These are phyloP conservation scores for Ophiostoma ips DNA, from an alignment of 2,329 filamentous ascomycete genomes.

Conservation along the genomic window DNA sequence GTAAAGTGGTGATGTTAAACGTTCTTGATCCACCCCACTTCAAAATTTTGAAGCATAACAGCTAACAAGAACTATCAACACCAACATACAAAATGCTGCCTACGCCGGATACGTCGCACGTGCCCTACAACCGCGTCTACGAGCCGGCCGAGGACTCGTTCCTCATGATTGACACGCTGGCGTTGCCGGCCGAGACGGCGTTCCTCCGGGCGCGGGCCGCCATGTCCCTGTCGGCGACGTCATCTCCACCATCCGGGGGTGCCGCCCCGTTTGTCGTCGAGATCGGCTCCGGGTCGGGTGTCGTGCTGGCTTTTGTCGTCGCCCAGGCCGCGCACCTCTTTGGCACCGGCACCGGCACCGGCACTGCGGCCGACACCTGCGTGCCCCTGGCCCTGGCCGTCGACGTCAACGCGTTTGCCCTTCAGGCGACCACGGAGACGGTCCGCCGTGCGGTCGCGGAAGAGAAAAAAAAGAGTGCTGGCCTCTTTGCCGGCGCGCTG, in stretches of 20 bases:
- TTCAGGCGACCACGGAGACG: constrained; percentile 58
- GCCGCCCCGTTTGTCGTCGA: constrained; percentile 58
- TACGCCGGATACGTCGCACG: constrained; percentile 85
- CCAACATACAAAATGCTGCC: constrained; percentile 57
- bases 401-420: constrained; percentile 79
- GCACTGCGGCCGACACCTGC: constrained; percentile 28
- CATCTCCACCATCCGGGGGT: background rate
- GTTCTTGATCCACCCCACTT: no score
- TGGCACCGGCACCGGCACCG: constrained; percentile 34
- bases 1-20: background rate
- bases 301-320: constrained; percentile 78
- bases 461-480: constrained; percentile 12
- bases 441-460: constrained; percentile 32
- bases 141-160: constrained; percentile 95
- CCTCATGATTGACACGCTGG: constrained; percentile 82
- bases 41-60: background rate
- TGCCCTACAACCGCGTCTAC: constrained; percentile 78
- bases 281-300: constrained; percentile 80
- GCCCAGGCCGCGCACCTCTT: constrained; percentile 63
- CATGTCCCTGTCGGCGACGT: constrained; percentile 1
- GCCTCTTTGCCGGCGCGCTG: constrained; percentile 48
- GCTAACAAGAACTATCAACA: background rate
- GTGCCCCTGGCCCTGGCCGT: constrained; percentile 56
- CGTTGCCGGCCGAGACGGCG: constrained; percentile 49
- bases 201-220: constrained; percentile 56